Conservation (phyloP, 2,329 filamentous ascomycete genomes). For the Camillea tinctor region DNA sequence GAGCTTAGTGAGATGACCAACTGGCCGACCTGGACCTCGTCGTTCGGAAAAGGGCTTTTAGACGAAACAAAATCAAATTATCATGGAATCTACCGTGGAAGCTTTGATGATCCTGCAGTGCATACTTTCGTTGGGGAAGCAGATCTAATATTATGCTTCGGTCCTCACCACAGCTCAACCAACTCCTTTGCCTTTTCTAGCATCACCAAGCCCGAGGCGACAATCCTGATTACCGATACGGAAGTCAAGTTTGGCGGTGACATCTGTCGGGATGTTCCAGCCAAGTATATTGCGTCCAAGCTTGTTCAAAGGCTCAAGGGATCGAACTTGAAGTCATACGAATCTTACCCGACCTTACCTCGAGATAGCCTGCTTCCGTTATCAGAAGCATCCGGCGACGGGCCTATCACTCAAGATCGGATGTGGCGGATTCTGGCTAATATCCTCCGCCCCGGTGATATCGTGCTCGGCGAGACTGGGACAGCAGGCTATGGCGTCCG, state of each 20-base stretch:
- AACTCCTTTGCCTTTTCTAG: constrained; percentile 43
- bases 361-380: constrained; percentile 21
- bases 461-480: constrained; percentile 58
- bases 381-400: constrained; percentile 19
- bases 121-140: constrained; percentile 39
- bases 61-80: constrained; percentile 47
- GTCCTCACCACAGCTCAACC: constrained; percentile 45
- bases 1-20: constrained; percentile 41
- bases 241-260: constrained; percentile 33
- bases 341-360: constrained; percentile 29
- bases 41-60: constrained; percentile 50
- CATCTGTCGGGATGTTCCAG: constrained; percentile 30
- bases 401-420: constrained; percentile 46
- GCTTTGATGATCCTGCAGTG: constrained; percentile 34
- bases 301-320: constrained; percentile 24
- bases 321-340: constrained; percentile 23
- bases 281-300: constrained; percentile 18
- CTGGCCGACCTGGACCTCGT: constrained; percentile 47
- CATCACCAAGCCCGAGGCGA: constrained; percentile 34
- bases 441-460: constrained; percentile 51
- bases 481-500: constrained; percentile 55
- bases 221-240: constrained; percentile 34
- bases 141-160: constrained; percentile 47
- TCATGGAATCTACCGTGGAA: constrained; percentile 48
- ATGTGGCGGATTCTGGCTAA: constrained; percentile 47